Evolutionary conservation across 2,329 filamentous ascomycete species (phyloP).

Genomic region (Thielaviopsis ethacetica): DNA sequence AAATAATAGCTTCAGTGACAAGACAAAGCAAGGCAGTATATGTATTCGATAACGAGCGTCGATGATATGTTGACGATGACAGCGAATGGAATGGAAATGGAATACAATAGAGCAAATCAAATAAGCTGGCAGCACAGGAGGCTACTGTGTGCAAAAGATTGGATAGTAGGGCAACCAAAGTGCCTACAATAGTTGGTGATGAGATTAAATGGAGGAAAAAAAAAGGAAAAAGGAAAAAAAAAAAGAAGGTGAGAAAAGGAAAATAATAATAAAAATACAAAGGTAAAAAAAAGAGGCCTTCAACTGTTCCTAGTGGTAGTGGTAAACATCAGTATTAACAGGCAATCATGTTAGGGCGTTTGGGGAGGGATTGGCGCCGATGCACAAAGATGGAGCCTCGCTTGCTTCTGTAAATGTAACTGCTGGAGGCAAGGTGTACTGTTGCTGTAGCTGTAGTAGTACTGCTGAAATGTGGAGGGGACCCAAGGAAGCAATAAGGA

Average conservation of each 20-base stretch:
- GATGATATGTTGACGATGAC: too few species aligned
- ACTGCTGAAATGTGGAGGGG: neutral
- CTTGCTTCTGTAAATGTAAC: constrained; percentile 1
- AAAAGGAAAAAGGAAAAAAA: neutral
- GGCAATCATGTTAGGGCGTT: neutral
- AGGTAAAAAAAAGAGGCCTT: neutral
- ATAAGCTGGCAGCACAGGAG: too few species aligned
- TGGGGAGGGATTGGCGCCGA: constrained; percentile 6
- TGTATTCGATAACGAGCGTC: too few species aligned
- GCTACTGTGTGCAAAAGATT: too few species aligned
- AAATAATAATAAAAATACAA: too few species aligned
- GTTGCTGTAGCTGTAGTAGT: neutral
- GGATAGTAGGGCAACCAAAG: too few species aligned
- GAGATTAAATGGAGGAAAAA: neutral
- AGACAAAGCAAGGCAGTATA: too few species aligned
- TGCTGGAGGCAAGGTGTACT: neutral
- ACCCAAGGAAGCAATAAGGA: neutral
- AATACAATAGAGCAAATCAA: too few species aligned
- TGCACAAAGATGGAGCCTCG: constrained; percentile 12
- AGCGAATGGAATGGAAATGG: too few species aligned
- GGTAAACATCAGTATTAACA: neutral
- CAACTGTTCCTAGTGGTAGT: neutral
- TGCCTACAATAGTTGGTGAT: too few species aligned
- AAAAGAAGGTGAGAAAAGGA: constrained; percentile 1
- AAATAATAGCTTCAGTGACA: too few species aligned